Evolutionary conservation across 2,329 filamentous ascomycete species (phyloP), one percentile per base, ranked within the genome.

Genomic region (Diaporthe sp.): DNA sequence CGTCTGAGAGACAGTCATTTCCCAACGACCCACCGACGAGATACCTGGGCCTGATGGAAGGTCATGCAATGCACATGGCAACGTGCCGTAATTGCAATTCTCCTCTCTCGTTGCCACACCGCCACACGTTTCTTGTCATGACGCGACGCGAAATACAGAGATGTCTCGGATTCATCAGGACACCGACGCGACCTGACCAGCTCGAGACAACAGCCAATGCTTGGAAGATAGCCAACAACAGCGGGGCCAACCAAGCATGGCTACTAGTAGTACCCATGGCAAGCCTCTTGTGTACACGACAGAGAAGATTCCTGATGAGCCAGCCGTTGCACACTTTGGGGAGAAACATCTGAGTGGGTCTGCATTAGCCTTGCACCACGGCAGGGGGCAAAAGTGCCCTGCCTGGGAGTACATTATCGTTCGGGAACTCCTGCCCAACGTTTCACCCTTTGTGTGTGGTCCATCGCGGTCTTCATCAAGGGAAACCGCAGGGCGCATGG

Each of bases 381-480:
- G n/a, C n/a, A n/a, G 42, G 38, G 22, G 42, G 13, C 19, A 52
- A 52, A 67, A 45, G 64, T n/a, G 64, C 33, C 3, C 45, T 67
- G 61, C 61, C 28, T 52, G 22, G 30, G 64, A 67, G 45, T n/a
- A 22, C 28, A 67, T 52, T 52, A 52, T 52, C 33, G 64, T 52
- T 67, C 64, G 64, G 64, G 33, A 67, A 67, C 22, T 67, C 45
- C 40, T 67, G 64, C 64, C 64, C 33, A 54, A 52, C 45, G 45
- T 67, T 35, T 28, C 64, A 67, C 25, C 9, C 38, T 33, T 17
- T 6, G 45, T 3, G 5, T 25, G 25, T 4, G 22, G 22, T 1
- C 10, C 33, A 38, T 52, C 13, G 45, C 15, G 30, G 45, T 52
- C 22, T 40, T 28, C 28, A 40, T 52, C 64, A 67, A 38, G 47